Percentiles rank a stretch among this genome's conserved stretches.
Evolutionary conservation across 108 stramenopile species (phyloP).

Genomic region (Nitzschia sp.): DNA sequence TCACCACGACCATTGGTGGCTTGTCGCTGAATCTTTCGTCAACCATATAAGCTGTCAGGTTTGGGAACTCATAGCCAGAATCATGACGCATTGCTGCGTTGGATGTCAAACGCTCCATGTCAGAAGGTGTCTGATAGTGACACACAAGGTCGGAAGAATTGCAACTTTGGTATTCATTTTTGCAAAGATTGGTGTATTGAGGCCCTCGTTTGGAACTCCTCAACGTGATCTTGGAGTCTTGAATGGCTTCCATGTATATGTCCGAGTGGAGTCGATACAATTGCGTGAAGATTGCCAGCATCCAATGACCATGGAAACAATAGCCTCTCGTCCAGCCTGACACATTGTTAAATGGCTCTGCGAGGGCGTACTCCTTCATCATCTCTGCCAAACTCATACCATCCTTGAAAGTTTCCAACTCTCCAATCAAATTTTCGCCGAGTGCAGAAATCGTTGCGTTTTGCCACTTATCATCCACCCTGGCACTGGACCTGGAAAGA

Average conservation of each 20-base stretch:
- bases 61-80: neutral
- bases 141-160: neutral
- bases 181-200: neutral
- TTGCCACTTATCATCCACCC: neutral
- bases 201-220: neutral
- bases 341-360: slow-evolving; percentile 2
- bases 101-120: neutral
- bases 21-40: neutral
- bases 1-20: neutral
- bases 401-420: slow-evolving; percentile 28
- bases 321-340: neutral
- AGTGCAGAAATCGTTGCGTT: neutral
- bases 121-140: neutral
- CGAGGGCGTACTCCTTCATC: slow-evolving; percentile 29
- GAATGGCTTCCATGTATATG: neutral
- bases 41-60: neutral
- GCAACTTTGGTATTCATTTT: neutral
- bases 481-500: neutral
- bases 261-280: neutral
- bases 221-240: neutral
- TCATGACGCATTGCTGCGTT: neutral
- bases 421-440: slow-evolving; percentile 19
- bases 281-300: neutral
- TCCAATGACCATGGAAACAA: slow-evolving; percentile 16
- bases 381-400: slow-evolving; percentile 38